Conservation (phyloP, 208 protist species). For the Leishmania tropica region DNA sequence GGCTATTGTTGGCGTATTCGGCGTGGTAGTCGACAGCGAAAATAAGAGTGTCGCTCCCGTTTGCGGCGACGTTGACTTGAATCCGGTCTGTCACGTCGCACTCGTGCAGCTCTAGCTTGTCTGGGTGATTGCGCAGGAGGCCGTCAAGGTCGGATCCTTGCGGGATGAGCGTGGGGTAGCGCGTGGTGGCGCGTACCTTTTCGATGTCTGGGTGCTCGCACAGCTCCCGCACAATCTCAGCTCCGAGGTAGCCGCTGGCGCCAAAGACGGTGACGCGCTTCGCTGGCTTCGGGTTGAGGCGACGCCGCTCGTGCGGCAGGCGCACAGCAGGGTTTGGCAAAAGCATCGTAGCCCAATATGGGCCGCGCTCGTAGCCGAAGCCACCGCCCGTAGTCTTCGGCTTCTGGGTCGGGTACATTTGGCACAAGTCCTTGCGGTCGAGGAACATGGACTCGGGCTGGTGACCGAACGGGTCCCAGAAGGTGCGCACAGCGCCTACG, state of each 20-base stretch:
- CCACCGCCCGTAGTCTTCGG: conserved; percentile 88
- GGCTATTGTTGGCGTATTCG: conserved; percentile 93
- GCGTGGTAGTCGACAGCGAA: conserved; percentile 90
- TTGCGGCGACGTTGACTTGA: conserved; percentile 90
- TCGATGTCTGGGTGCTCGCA: conserved; percentile 91
- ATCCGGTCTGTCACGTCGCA: conserved; percentile 92
- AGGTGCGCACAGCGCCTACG: conserved; percentile 39
- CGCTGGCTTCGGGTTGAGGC: conserved; percentile 90
- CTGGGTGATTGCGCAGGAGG: conserved; percentile 83
- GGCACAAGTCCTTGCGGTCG: conserved; percentile 87
- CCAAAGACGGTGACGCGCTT: conserved; percentile 90
- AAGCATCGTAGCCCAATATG: conserved; percentile 90
- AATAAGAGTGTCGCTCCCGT: conserved; percentile 92
- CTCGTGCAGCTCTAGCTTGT: conserved; percentile 92
- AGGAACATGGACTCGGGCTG: conserved; percentile 91
- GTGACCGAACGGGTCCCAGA: conserved; percentile 90
- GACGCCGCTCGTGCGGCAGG: conserved; percentile 84
- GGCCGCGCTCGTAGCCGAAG: conserved; percentile 89
- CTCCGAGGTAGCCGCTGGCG: conserved; percentile 86
- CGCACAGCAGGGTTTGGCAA: conserved; percentile 90
- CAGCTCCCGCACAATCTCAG: conserved; percentile 89
- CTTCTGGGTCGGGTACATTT: conserved; percentile 93
- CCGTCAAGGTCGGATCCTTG: conserved; percentile 85
- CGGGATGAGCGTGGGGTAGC: conserved; percentile 92
- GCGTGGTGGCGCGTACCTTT: conserved; percentile 85